Base-by-base conservation (phyloP, 2,329 filamentous ascomycete genomes). In the Verticillium tricorpus region DNA sequence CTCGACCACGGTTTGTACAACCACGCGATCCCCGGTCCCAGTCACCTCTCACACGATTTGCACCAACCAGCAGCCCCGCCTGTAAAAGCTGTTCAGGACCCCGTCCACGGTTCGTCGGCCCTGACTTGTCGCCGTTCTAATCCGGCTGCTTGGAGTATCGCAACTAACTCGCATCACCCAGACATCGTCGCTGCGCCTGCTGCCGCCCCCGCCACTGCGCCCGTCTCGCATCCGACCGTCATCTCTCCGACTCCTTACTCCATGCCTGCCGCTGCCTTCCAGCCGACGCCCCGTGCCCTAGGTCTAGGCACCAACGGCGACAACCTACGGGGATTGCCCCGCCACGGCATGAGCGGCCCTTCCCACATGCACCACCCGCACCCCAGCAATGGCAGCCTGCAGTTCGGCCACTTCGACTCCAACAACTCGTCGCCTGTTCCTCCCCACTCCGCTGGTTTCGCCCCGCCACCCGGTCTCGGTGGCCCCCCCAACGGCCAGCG, bases 351-450 rank as follows among this genome's bases (percentile, higher is more conserved):
- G 37, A 74, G 74, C 52, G 73, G 73, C 28, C 76, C 70, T 17
- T 70, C 68, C 22, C 71, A 69, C 35, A 70, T 81, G 67, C 82
- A 86, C 65, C 82, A 85, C 59, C 71, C 79, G 50, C 84, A 83
- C 60, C 79, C 78, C 15, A 87, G 82, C 69, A 81, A 81, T 62
- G 78, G 82, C 40, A 86, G 80, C 69, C 74, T 87, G 59, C 78
- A 86, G 64, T 87, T 88, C 67, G 83, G 83, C 37, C 77, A 76
- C 7, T 82, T 84, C 64, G 81, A 79, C 19, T 88, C 86, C 14
- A 82, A 83, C 67, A 81, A 78, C 60, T 83, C 85, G 1, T 88
- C 86, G 5, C 86, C 86, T 1, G 82, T 77, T 22, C 80, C 80
- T 52, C 83, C 82, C 59, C 77, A 73, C 56, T 79, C 79, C 15